Conservation (phyloP, 192 early-diverging fungal species). For the Chytriomyces hyalinus region DNA sequence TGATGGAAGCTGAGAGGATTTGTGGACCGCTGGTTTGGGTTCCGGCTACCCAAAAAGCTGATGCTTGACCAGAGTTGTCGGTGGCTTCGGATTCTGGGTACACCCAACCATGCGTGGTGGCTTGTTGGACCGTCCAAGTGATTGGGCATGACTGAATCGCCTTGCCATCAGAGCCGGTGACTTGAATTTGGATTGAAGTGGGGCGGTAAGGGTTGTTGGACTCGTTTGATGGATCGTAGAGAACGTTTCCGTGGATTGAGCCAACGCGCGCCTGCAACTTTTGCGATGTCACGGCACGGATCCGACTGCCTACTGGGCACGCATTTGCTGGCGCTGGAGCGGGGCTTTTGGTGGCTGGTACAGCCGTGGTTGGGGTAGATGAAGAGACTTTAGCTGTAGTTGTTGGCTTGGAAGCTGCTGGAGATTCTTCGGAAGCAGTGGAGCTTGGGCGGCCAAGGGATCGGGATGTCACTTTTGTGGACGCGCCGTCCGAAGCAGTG, state of each 20-base stretch:
- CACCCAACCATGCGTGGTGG: neutral
- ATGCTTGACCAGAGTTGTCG: neutral
- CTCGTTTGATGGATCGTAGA: conserved; percentile 12
- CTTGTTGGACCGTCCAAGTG: neutral
- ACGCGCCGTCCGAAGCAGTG: neutral
- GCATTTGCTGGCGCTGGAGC: neutral
- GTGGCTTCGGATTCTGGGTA: neutral
- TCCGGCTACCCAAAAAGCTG: conserved; percentile 15
- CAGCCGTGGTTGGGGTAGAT: neutral
- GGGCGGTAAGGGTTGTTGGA: neutral
- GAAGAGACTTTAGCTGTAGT: neutral
- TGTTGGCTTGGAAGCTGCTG: neutral
- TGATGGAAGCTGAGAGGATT: conserved; percentile 21
- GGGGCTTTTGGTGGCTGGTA: neutral
- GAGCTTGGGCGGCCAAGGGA: too few species aligned
- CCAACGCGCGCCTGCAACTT: neutral
- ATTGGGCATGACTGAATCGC: neutral
- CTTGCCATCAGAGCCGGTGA: neutral
- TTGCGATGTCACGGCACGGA: neutral
- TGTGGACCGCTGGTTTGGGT: neutral
- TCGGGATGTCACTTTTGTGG: neutral
- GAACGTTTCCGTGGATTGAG: conserved; percentile 8
- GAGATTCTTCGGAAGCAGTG: too few species aligned
- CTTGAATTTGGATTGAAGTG: neutral
- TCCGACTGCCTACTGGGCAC: neutral